Evolutionary conservation across 148 eudicot species (phyloP).

Genomic region (Talinum fruticosum): DNA sequence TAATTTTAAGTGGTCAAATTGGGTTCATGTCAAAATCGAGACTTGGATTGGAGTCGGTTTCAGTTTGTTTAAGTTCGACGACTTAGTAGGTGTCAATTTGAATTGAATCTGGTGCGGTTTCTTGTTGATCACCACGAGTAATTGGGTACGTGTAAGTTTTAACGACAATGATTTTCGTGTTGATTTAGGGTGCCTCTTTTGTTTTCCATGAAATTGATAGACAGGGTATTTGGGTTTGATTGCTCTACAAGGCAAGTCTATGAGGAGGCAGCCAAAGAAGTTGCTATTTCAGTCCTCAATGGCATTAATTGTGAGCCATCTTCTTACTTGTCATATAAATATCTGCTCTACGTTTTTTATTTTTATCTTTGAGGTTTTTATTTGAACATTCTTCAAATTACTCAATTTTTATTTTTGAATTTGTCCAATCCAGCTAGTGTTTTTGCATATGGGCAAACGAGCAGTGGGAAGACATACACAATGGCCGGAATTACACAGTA

Average conservation of each 20-base stretch:
- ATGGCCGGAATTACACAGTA: slow-evolving; percentile 67
- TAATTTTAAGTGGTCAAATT: not conserved
- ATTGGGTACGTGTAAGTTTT: not conserved
- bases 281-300: slow-evolving; percentile 69
- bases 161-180: not conserved
- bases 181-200: not conserved
- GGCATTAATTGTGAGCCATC: slow-evolving; percentile 68
- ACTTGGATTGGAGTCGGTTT: not conserved
- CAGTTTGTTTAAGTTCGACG: not conserved
- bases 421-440: slow-evolving; percentile 50
- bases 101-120: not conserved
- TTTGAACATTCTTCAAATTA: not conserved
- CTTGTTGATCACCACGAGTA: not conserved
- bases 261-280: slow-evolving; percentile 68
- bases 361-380: not conserved
- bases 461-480: slow-evolving; percentile 91
- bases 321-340: slow-evolving; percentile 5
- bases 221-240: slow-evolving; percentile 70
- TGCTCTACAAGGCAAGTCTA: slow-evolving; percentile 65
- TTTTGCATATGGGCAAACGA: slow-evolving; percentile 92
- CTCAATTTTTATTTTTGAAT: not conserved
- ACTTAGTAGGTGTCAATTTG: too few relatives aligned
- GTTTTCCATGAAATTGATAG: slow-evolving; percentile 33
- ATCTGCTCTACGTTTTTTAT: not conserved
- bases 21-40: not conserved